phyloP scores from a whole-genome alignment of 495 filamentous ascomycete species.

The Neurospora intermedia region DNA sequence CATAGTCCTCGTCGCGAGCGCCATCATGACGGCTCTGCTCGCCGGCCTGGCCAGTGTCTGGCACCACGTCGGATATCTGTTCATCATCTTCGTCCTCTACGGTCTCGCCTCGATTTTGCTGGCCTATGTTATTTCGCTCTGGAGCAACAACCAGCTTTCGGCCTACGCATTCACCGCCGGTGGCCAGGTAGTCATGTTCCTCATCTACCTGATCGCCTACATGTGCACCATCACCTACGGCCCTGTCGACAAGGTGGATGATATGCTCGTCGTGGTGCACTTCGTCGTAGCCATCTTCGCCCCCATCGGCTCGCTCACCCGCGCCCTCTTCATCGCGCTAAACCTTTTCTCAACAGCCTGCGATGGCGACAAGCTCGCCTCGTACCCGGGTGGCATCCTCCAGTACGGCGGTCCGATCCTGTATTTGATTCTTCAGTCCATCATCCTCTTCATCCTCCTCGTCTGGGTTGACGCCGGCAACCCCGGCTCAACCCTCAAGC shows the following conservation, averaged over 20 bases:
- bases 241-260: constrained; percentile 48
- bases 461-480: constrained; percentile 64
- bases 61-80: constrained; percentile 67
- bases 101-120: constrained; percentile 59
- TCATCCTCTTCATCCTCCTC: constrained; percentile 54
- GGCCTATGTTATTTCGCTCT: constrained; percentile 63
- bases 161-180: constrained; percentile 53
- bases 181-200: constrained; percentile 59
- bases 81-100: constrained; percentile 64
- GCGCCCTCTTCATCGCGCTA: constrained; percentile 60
- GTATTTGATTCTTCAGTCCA: constrained; percentile 59
- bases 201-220: constrained; percentile 69
- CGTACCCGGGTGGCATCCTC: constrained; percentile 58
- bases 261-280: constrained; percentile 48
- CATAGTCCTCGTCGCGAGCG: constrained; percentile 47
- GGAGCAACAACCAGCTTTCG: constrained; percentile 33
- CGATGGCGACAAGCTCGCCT: constrained; percentile 45
- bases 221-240: constrained; percentile 58
- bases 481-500: constrained; percentile 35
- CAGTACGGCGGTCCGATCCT: constrained; percentile 72
- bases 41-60: constrained; percentile 49
- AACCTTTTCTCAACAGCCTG: constrained; percentile 72
- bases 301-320: constrained; percentile 56
- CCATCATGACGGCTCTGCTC: constrained; percentile 51
- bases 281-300: constrained; percentile 57